phyloP scores from a whole-genome alignment of 345 rosid genomes.

The Combretum micranthum region DNA sequence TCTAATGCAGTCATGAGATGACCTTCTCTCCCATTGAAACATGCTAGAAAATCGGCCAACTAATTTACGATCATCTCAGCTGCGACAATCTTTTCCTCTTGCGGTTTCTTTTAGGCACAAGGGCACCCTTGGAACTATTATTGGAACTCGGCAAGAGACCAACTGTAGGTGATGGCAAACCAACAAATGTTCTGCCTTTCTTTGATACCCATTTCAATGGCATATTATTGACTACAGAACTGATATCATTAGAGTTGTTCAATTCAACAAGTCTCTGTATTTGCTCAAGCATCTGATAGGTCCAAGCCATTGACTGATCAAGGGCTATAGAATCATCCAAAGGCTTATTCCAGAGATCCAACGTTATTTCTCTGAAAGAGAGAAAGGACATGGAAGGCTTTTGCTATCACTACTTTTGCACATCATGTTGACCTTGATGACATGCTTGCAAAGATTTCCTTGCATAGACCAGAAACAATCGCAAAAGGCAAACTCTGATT shows the following conservation, averaged over 20 bases:
- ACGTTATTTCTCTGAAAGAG: constrained; percentile 49
- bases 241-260: constrained; percentile 43
- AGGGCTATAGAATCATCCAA: constrained; percentile 65
- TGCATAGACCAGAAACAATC: constrained; percentile 89
- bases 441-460: constrained; percentile 94
- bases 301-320: constrained; percentile 75
- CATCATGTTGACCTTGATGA: constrained; percentile 70
- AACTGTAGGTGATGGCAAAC: constrained; percentile 55
- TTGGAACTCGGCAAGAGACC: constrained; percentile 30
- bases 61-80: constrained; percentile 24
- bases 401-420: constrained; percentile 37
- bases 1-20: background rate
- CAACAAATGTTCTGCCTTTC: constrained; percentile 68
- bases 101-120: constrained; percentile 22
- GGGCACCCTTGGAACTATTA: constrained; percentile 12
- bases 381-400: constrained; percentile 59
- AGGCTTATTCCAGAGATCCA: constrained; percentile 52
- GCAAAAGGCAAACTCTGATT: constrained; percentile 86
- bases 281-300: constrained; percentile 69
- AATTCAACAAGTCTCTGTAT: constrained; percentile 65
- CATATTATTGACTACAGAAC: constrained; percentile 49
- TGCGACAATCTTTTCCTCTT: constrained; percentile 47
- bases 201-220: constrained; percentile 76
- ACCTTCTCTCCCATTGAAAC: background rate
- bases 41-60: background rate